These are phyloP conservation scores for Apiospora marii DNA, from an alignment of 2,329 filamentous ascomycete genomes.

Conservation along the genomic window DNA sequence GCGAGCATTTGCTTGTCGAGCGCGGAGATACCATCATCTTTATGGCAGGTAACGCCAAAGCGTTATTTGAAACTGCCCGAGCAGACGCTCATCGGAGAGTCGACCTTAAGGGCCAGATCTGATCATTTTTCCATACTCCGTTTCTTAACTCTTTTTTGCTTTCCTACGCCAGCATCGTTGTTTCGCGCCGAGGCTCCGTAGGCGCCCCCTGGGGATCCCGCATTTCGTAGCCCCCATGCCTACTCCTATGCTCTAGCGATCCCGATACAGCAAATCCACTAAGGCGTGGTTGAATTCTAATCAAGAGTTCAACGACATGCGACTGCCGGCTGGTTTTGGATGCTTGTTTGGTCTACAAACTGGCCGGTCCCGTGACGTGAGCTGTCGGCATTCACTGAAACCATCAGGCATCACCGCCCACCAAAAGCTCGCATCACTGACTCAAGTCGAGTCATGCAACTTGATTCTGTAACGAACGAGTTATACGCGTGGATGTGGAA, in stretches of 20 bases:
- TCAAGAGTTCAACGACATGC: neutral
- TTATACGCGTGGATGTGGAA: neutral
- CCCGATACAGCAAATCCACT: constrained; percentile 1
- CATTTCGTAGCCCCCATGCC: constrained; percentile 7
- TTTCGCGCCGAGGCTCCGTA: constrained; percentile 17
- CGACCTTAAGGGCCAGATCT: constrained; percentile 98
- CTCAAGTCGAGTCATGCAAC: neutral
- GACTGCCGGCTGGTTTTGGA: neutral
- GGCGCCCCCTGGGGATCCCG: constrained; percentile 4
- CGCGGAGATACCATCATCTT: constrained; percentile 77
- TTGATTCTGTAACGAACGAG: neutral
- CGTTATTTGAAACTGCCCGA: constrained; percentile 77
- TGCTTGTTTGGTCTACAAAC: neutral
- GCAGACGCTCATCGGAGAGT: constrained; percentile 81
- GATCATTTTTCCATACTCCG: constrained; percentile 43
- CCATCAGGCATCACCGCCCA: neutral
- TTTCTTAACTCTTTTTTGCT: constrained; percentile 14
- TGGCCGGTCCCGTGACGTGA: constrained; percentile 2
- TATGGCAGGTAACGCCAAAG: constrained; percentile 75
- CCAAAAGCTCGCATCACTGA: neutral
- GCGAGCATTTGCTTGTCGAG: constrained; percentile 79
- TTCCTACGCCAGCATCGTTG: constrained; percentile 15
- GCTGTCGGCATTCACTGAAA: neutral
- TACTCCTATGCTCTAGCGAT: neutral
- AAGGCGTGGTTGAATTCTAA: neutral